phyloP scores from a whole-genome alignment of 2,329 filamentous ascomycete genomes.

The Ascochyta rabiei region DNA sequence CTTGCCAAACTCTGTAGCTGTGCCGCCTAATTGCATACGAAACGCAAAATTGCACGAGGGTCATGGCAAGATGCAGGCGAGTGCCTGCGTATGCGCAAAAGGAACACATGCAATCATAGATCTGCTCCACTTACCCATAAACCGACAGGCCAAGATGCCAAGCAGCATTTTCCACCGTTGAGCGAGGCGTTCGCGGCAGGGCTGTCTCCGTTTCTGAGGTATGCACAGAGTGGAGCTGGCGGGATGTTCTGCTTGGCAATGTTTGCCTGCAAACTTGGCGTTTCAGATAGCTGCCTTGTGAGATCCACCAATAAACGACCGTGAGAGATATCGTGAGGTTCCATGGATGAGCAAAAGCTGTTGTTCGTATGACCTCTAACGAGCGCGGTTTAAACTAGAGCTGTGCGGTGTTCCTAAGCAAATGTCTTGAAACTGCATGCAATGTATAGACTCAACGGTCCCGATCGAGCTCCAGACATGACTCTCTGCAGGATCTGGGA shows the following conservation, averaged over 20 bases:
- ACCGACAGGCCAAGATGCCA: slow-evolving; percentile 3
- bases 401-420: not conserved
- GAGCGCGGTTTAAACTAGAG: not conserved
- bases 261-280: slow-evolving; percentile 7
- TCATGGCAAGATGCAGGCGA: slow-evolving; percentile 2
- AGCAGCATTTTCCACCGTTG: slow-evolving; percentile 1
- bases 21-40: not conserved
- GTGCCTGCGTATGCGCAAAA: slow-evolving; percentile 1
- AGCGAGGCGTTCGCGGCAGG: slow-evolving; percentile 2
- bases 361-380: not conserved
- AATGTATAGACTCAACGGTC: not conserved
- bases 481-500: not conserved
- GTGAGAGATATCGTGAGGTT: not conserved
- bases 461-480: not conserved
- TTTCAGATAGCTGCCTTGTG: not conserved
- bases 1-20: not conserved
- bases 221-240: slow-evolving; percentile 39
- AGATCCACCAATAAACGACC: not conserved
- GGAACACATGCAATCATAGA: not conserved
- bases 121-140: slow-evolving; percentile 3
- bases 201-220: not conserved
- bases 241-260: slow-evolving; percentile 32
- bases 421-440: not conserved
- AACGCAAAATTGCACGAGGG: slow-evolving; percentile 2
- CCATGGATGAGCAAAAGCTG: not conserved